Evolutionary conservation across 139 green algal genomes (phyloP).

Genomic region (Ostreobium quekettii): DNA sequence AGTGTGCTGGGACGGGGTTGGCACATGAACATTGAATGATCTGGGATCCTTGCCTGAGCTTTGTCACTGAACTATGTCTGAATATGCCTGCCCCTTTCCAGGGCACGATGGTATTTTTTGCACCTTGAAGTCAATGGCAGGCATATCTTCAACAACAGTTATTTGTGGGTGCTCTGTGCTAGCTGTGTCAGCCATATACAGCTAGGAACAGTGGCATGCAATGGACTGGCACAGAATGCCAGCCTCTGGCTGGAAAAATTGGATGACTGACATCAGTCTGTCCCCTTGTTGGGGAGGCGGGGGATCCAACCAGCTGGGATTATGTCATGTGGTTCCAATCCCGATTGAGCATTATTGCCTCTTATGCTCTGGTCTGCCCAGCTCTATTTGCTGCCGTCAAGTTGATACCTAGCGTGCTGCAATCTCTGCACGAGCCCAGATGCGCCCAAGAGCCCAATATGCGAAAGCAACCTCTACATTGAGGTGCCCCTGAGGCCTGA

Average conservation of each 20-base stretch:
- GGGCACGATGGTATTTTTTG: too few species aligned
- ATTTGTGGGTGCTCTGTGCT: background rate
- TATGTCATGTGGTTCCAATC: background rate
- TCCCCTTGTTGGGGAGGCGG: background rate
- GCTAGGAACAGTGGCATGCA: background rate
- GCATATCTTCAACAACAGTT: background rate
- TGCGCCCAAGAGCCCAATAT: background rate
- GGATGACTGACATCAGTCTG: background rate
- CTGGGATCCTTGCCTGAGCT: too few species aligned
- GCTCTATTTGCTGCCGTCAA: too few species aligned
- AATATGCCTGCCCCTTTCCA: too few species aligned
- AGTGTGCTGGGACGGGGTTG: too few species aligned
- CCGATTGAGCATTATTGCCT: background rate
- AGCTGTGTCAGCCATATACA: background rate
- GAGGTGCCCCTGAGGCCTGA: constrained; percentile 30
- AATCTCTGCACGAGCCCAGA: background rate
- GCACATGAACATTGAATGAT: too few species aligned
- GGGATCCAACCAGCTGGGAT: background rate
- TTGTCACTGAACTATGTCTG: too few species aligned
- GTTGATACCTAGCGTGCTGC: background rate
- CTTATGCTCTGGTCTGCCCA: too few species aligned
- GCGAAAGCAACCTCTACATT: too few species aligned
- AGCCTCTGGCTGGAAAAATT: background rate
- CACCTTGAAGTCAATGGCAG: background rate
- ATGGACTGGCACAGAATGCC: background rate